These are phyloP conservation scores for Drosera spatulata DNA, from an alignment of 179 eudicot species.

Conservation along the genomic window DNA sequence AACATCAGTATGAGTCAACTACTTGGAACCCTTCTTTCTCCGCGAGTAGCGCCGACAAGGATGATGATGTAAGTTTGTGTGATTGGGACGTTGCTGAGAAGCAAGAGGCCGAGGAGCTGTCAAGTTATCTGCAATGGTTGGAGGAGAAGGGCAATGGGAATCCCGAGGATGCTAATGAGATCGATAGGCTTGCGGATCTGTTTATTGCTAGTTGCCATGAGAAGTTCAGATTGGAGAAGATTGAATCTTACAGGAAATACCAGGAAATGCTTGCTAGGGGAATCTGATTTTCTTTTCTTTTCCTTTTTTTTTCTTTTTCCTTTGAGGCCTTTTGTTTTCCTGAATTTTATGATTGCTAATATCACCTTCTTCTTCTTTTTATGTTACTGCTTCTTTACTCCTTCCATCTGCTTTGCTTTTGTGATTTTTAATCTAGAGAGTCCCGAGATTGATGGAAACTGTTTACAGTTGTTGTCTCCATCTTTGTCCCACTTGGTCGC, in stretches of 20 bases:
- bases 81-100: background rate
- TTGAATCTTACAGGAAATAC: conserved; percentile 77
- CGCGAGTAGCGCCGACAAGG: background rate
- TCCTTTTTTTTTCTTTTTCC: background rate
- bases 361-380: too few species aligned
- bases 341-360: too few species aligned
- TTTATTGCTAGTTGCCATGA: conserved; percentile 86
- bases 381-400: too few species aligned
- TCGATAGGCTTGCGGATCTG: conserved; percentile 77
- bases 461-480: too few species aligned
- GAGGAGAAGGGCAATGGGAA: conserved; percentile 38
- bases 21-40: conserved; percentile 55
- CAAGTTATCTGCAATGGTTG: conserved; percentile 82
- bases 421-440: too few species aligned
- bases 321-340: too few species aligned
- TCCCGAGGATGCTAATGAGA: conserved; percentile 30
- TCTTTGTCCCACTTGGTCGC: too few species aligned
- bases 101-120: conserved; percentile 21
- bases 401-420: too few species aligned
- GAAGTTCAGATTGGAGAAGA: conserved; percentile 90
- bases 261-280: conserved; percentile 97
- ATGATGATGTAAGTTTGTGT: background rate
- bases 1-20: conserved; percentile 39
- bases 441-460: too few species aligned
- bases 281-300: conserved; percentile 23